phyloP scores from a whole-genome alignment of 306 rosid genomes.

The Gillenia trifoliata region DNA sequence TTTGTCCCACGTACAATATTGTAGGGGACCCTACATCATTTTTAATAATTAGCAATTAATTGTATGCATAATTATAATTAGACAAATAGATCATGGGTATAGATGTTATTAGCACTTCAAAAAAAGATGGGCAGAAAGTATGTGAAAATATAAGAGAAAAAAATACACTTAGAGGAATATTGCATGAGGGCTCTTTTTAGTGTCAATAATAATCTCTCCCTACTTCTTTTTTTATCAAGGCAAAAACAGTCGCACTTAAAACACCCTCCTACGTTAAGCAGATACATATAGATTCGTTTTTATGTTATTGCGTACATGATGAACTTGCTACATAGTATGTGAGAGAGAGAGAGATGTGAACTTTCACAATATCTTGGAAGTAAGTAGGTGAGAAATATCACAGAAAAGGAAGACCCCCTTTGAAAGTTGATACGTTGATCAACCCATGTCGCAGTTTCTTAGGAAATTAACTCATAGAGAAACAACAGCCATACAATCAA shows the following conservation, averaged over 20 bases:
- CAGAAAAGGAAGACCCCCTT: conserved; percentile 19
- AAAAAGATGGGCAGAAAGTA: too few species aligned
- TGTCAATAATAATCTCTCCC: too few species aligned
- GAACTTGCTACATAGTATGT: not conserved
- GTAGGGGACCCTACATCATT: not conserved
- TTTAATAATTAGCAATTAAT: not conserved
- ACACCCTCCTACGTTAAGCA: not conserved
- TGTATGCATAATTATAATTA: not conserved
- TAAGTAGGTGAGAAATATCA: conserved; percentile 31
- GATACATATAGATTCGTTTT: not conserved
- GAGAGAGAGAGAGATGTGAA: too few species aligned
- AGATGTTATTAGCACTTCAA: not conserved
- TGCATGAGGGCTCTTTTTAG: too few species aligned
- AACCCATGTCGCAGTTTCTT: conserved; percentile 16
- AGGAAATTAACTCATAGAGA: conserved; percentile 22
- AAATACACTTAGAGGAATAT: too few species aligned
- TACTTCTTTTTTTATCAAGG: too few species aligned
- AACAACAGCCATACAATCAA: not conserved
- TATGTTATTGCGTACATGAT: not conserved
- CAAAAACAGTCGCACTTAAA: not conserved
- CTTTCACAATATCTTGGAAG: conserved; percentile 21
- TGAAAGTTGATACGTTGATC: conserved; percentile 26
- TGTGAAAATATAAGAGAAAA: too few species aligned
- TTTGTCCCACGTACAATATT: conserved; percentile 7
- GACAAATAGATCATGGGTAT: not conserved